Base-by-base conservation (phyloP, 352 stramenopile species). In the Phytophthora pini region DNA sequence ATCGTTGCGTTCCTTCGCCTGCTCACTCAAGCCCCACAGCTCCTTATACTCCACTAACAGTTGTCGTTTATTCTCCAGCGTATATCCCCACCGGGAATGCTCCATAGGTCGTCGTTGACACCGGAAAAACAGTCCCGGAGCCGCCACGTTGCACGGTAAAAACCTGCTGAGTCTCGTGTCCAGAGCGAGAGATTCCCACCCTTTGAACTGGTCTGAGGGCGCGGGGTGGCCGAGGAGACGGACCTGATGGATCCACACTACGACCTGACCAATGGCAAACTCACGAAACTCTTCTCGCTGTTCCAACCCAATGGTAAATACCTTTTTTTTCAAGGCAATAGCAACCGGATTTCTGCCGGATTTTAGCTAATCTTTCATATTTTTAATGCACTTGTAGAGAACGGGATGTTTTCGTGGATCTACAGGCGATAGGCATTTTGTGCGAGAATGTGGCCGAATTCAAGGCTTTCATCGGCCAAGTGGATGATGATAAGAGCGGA, bases 211-310 rank as follows among this genome's bases (percentile, higher is more conserved):
- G 84, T 89, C 77, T n/a, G 85, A 91, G 22, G 61, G 71, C 27
- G 45, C 50, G 56, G 29, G 0, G 69, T 58, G n/a, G 73, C 74
- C 4, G 65, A 73, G 10, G 61, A 76, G 5, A 66, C 72, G 11
- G 77, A 90, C 50, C 72, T 95, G 13, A 89, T 92, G 82, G 87
- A 95, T 27, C 85, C 87, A 34, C 91, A 92, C 65, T 94, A 93
- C 51, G 87, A 95, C 43, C 83, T 95, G 45, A 95, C 84, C n/a
- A 88, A 73, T 7, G 76, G 74, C 46, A 91, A 89, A 45, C 72
- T 93, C 29, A 77, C 70, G 6, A 87, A 88, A 31, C 72, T 93
- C 49, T 93, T 93, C 48, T 79, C 74, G 22, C 66, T 80, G 22
- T 92, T 92, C 52, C 49, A 82, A 2, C 83, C 81, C 3, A 83